These are phyloP conservation scores for Magnaporthales sp. DNA, from an alignment of 2,329 filamentous ascomycete genomes.

Conservation along the genomic window DNA sequence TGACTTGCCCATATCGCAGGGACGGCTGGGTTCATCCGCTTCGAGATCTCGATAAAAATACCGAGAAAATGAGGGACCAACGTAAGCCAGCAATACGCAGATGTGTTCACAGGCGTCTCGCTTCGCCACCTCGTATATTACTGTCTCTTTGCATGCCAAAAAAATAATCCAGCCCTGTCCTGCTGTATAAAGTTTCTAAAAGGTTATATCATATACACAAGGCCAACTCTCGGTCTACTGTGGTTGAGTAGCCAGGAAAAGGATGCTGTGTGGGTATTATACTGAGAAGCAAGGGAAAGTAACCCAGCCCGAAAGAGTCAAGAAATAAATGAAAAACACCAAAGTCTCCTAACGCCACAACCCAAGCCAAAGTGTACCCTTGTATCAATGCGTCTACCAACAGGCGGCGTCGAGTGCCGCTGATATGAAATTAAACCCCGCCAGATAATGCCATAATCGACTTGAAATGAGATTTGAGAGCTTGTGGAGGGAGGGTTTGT, in stretches of 20 bases:
- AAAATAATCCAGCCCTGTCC: neutral
- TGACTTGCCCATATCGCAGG: neutral
- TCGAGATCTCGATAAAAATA: neutral
- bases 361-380: neutral
- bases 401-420: neutral
- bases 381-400: neutral
- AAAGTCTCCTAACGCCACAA: neutral
- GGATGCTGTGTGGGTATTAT: constrained; percentile 1
- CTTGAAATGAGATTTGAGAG: neutral
- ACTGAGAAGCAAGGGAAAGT: neutral
- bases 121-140: neutral
- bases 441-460: neutral
- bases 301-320: neutral
- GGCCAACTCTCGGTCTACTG: neutral
- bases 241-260: neutral
- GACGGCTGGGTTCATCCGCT: neutral
- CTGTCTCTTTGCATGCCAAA: neutral
- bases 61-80: neutral
- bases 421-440: neutral
- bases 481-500: neutral
- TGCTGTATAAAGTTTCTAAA: neutral
- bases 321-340: neutral
- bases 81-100: neutral
- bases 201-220: neutral
- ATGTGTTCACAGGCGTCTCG: neutral